Evolutionary conservation across 2,329 filamentous ascomycete genomes (phyloP), one percentile per base, ranked within the genome.

Genomic region (Hawksworthiomyces lignivorus): DNA sequence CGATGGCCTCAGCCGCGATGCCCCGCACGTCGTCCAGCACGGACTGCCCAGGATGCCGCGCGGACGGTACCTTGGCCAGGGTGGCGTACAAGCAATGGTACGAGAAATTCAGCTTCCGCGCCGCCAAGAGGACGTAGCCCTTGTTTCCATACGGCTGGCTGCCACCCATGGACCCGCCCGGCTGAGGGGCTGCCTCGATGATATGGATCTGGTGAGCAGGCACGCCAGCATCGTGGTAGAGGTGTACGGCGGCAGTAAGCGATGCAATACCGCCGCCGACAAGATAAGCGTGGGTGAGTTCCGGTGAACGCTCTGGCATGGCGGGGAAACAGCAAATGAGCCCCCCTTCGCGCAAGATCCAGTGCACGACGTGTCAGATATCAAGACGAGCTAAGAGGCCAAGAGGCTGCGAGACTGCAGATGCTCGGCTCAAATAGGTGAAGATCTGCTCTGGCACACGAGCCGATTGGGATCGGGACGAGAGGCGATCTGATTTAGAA

Each of bases 211-310:
- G 52, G 10, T 43, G 33, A 2, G 52, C 46, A 5, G 54, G 54
- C 6, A 59, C 52, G 18, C 53, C 47, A 7, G 53, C 55, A 52
- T 59, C 55, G 24, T 57, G 49, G 39, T 54, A 48, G 18, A 58
- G 52, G 26, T 56, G 52, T 14, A 53, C 52, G 6, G 56, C 56
- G 3, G 56, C 54, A 6, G 53, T 50, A 20, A 59, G 52, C 20
- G 56, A 57, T 5, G 54, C 56, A 44, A 57, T 56, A 20, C 56
- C 56, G 21, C 54, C 54, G 14, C 56, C 55, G n/a, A 59, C 49
- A 20, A 57, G 52, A 27, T 55, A 59, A 9, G 48, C 55, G 31
- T 57, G 50, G 4, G 51, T 54, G 14, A 45, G 37, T 28, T 52
- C 37, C 14, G 54, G 54, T 6, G 34, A 27, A 11, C 45, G 30